Evolutionary conservation across 352 stramenopile genomes (phyloP).

Genomic region (Paralagenidium karlingii): DNA sequence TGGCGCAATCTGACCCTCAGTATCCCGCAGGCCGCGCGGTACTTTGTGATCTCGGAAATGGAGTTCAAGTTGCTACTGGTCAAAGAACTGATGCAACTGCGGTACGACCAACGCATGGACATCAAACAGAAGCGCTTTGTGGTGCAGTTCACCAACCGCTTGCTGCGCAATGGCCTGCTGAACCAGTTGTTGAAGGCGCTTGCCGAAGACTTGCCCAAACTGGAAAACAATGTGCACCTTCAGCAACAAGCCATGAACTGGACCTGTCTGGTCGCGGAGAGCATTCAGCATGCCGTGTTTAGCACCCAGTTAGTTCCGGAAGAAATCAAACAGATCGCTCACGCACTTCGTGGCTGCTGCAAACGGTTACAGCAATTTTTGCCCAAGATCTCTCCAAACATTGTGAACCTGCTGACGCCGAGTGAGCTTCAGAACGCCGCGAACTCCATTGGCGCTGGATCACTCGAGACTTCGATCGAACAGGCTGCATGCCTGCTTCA

Average conservation of each 20-base stretch:
- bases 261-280: slow-evolving; percentile 55
- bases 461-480: slow-evolving; percentile 49
- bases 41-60: slow-evolving; percentile 64
- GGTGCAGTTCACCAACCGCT: slow-evolving; percentile 54
- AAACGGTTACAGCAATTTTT: slow-evolving; percentile 38
- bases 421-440: too few relatives aligned
- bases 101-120: slow-evolving; percentile 40
- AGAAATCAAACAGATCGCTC: slow-evolving; percentile 38
- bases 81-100: slow-evolving; percentile 58
- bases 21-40: slow-evolving; percentile 50
- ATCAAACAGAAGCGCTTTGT: slow-evolving; percentile 49
- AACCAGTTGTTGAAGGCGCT: slow-evolving; percentile 31
- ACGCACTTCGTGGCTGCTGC: slow-evolving; percentile 42
- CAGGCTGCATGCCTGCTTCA: slow-evolving; percentile 68
- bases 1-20: slow-evolving; percentile 19
- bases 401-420: too few relatives aligned
- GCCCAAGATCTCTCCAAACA: slow-evolving; percentile 64
- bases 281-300: slow-evolving; percentile 41
- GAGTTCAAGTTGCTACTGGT: slow-evolving; percentile 64
- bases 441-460: slow-evolving; percentile 39
- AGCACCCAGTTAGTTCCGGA: slow-evolving; percentile 30
- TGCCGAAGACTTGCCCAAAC: slow-evolving; percentile 29
- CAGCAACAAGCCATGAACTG: too few relatives aligned
- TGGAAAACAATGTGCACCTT: slow-evolving; percentile 41
- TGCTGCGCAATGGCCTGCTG: slow-evolving; percentile 34